Evolutionary conservation across 257 asterid genomes (phyloP), one percentile per base, ranked within the genome.

Genomic region (Eustoma russellianum): DNA sequence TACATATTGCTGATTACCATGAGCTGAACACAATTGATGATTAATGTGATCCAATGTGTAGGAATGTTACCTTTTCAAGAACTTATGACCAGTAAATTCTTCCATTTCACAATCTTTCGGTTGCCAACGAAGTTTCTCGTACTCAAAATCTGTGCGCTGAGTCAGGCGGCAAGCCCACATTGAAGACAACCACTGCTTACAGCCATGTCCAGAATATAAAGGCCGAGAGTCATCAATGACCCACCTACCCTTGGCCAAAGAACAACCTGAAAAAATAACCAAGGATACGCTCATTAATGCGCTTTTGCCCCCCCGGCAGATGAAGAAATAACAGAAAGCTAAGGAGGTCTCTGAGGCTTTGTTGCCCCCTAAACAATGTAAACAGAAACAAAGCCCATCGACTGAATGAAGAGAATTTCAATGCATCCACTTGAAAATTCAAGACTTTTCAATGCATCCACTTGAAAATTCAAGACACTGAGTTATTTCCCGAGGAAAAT

Each of bases 121-220:
- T 50, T 55, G 68, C 96, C 94, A 87, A 7, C 81, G 83, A 53
- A 87, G 60, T 68, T 81, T 83, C 75, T 87, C 96, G 19, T 84
- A 84, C 61, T 82, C 93, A 74, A 84, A 87, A 78, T 87, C 93
- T 45, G 64, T 74, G 60, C 94, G 89, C 64, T 87, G 94, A 48
- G 93, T 87, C 66, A 81, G 76, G 56, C 81, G 96, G 70, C 96
- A 87, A 67, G 93, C 92, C 96, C 96, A 87, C 96, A 87, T 87
- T 33, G 85, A 14, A 17, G 96, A 87, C 69, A 87, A 71, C 96
- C 96, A 87, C 70, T 75, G 87, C 62, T 83, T 78, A 69, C 96
- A 87, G 49, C 80, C 90, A 63, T 46, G 68, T 62, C 96, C 96
- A 66, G 94, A 79, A 78, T 87, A 87, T 58, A 87, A 62, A 45